Evolutionary conservation across 208 protist species (phyloP).

Genomic region (Trypanosoma caninum): DNA sequence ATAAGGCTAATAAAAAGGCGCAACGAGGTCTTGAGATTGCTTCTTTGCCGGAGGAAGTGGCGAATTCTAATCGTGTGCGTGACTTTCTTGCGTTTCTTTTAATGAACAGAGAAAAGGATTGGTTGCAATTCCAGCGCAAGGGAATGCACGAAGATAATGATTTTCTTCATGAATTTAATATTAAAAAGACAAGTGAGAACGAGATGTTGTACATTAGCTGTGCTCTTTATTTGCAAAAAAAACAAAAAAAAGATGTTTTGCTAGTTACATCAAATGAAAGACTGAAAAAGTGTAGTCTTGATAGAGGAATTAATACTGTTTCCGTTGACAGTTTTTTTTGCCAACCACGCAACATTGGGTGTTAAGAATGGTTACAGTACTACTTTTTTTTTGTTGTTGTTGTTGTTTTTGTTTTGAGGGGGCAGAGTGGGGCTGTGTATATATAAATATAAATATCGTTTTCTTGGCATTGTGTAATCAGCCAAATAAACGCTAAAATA

Average conservation of each 20-base stretch:
- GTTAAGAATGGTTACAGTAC: no score
- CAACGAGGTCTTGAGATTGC: neutral
- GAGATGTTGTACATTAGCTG: neutral
- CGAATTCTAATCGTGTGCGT: neutral
- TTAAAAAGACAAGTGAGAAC: neutral
- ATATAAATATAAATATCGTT: neutral
- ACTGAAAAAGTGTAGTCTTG: neutral
- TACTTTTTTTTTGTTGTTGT: no score
- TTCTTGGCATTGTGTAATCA: no score
- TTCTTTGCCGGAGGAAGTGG: neutral
- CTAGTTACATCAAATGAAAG: constrained; percentile 7
- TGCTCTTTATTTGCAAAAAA: neutral
- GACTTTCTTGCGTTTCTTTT: constrained; percentile 16
- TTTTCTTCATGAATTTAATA: neutral
- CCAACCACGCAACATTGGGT: neutral
- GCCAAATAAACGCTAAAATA: no score
- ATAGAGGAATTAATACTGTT: neutral
- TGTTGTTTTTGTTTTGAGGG: neutral
- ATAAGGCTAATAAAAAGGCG: constrained; percentile 19
- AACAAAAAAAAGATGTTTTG: constrained; percentile 10
- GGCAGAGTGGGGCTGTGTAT: no score
- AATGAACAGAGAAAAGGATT: neutral
- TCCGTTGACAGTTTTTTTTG: neutral
- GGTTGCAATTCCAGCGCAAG: constrained; percentile 16
- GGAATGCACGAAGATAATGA: constrained; percentile 5